Conservation (phyloP, 2,329 filamentous ascomycete genomes). For the Aphanocladium album region DNA sequence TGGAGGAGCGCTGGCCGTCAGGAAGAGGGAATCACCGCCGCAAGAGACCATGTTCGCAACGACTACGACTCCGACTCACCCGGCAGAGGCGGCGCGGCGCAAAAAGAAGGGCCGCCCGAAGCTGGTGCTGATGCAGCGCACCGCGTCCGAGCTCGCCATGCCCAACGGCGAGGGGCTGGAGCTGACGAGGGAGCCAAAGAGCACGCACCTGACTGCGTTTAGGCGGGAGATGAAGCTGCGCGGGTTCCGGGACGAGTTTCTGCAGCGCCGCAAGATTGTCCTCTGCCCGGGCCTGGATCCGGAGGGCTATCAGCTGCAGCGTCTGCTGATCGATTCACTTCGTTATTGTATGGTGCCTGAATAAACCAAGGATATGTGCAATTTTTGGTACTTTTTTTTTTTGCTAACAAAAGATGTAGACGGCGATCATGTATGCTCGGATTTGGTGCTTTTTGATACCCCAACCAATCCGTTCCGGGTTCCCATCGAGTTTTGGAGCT, state of each 20-base stretch:
- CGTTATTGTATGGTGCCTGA: slow-evolving; percentile 8
- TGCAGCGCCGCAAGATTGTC: background rate
- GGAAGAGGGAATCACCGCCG: background rate
- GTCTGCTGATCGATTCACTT: slow-evolving; percentile 10
- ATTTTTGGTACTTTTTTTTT: background rate
- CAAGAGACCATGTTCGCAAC: background rate
- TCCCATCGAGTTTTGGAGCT: slow-evolving; percentile 9
- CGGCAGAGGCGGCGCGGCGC: too few relatives aligned
- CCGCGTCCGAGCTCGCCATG: background rate
- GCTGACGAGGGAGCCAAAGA: background rate
- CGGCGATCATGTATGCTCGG: slow-evolving; percentile 5
- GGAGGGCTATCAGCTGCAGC: slow-evolving; percentile 11
- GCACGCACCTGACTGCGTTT: background rate
- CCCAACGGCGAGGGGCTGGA: background rate
- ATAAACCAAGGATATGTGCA: background rate
- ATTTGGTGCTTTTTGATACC: slow-evolving; percentile 16
- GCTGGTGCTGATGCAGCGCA: slow-evolving; percentile 15
- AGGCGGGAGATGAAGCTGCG: background rate
- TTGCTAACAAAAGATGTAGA: background rate
- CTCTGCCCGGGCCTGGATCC: slow-evolving; percentile 3
- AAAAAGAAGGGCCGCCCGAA: slow-evolving; percentile 15
- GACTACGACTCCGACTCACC: background rate
- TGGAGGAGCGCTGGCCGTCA: background rate
- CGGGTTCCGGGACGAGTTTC: background rate
- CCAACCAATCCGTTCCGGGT: slow-evolving; percentile 10